These are phyloP conservation scores for Backusella parvicylindrica DNA, from an alignment of 192 early-diverging fungal genomes.

Conservation along the genomic window DNA sequence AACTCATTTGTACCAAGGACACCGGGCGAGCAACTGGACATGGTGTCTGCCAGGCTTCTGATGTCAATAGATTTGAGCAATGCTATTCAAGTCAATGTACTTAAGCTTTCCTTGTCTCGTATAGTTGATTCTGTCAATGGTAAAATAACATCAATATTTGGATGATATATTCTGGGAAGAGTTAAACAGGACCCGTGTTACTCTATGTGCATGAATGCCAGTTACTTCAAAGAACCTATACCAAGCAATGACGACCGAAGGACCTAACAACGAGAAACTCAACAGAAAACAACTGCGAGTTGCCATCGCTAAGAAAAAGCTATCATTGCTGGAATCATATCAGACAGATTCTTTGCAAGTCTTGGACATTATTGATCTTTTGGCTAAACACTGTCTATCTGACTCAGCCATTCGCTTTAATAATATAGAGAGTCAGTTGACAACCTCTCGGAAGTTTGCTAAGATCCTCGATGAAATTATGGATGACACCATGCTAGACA, in stretches of 20 bases:
- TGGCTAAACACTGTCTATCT: background rate
- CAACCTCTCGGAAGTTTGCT: background rate
- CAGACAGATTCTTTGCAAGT: background rate
- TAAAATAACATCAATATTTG: background rate
- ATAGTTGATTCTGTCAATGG: background rate
- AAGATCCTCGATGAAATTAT: background rate
- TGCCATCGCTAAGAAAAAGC: background rate
- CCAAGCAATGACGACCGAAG: background rate
- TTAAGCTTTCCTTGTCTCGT: background rate
- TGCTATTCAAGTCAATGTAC: background rate
- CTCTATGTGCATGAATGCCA: background rate
- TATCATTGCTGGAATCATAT: background rate
- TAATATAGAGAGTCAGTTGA: background rate
- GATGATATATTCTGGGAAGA: background rate
- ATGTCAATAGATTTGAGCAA: background rate
- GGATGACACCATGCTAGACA: background rate
- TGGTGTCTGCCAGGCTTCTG: background rate
- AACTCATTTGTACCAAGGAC: background rate
- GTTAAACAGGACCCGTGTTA: background rate
- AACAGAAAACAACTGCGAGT: background rate
- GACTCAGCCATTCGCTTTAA: background rate
- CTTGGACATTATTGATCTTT: background rate
- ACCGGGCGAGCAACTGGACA: background rate
- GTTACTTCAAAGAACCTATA: background rate
- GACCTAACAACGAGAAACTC: background rate